phyloP scores from a whole-genome alignment of 208 protist species.

The Wallacemonas sp. region DNA sequence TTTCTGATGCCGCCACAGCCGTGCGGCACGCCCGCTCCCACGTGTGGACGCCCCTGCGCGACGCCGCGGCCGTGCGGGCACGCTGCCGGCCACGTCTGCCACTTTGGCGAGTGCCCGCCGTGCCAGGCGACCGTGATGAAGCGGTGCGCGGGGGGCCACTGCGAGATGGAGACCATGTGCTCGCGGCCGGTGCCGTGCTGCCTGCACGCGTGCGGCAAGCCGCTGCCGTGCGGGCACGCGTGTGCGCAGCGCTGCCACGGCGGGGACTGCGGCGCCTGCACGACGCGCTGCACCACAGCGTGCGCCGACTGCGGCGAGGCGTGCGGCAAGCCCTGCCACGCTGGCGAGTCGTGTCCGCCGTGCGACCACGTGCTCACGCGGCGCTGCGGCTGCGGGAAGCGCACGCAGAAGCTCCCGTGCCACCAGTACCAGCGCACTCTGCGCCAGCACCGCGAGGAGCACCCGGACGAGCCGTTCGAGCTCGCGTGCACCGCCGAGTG shows the following conservation, averaged over 20 bases:
- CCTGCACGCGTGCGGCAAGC: conserved; percentile 40
- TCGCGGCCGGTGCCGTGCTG: conserved; percentile 37
- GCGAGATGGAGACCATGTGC: conserved; percentile 12
- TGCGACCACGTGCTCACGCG: conserved; percentile 39
- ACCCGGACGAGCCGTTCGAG: conserved; percentile 25
- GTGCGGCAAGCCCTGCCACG: conserved; percentile 61
- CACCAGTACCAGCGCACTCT: conserved; percentile 23
- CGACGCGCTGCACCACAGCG: conserved; percentile 35
- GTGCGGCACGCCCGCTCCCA: conserved; percentile 62
- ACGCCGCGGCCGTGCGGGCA: conserved; percentile 48
- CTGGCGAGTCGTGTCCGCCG: conserved; percentile 36
- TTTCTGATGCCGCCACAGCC: conserved; percentile 68
- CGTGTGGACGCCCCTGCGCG: conserved; percentile 54
- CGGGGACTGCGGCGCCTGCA: conserved; percentile 56
- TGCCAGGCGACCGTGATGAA: conserved; percentile 44
- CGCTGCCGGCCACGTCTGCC: conserved; percentile 51
- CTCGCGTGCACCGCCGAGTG: conserved; percentile 35
- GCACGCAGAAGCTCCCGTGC: conserved; percentile 40
- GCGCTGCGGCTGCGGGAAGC: conserved; percentile 60
- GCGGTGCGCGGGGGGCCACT: conserved; percentile 53
- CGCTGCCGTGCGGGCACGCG: conserved; percentile 61
- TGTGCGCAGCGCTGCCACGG: conserved; percentile 62
- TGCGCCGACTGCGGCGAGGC: conserved; percentile 57
- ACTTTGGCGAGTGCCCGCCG: conserved; percentile 74
- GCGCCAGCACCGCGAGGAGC: conserved; percentile 22